phyloP scores from a whole-genome alignment of 805 yeast species.

The Saccharomycopsis babjevae region DNA sequence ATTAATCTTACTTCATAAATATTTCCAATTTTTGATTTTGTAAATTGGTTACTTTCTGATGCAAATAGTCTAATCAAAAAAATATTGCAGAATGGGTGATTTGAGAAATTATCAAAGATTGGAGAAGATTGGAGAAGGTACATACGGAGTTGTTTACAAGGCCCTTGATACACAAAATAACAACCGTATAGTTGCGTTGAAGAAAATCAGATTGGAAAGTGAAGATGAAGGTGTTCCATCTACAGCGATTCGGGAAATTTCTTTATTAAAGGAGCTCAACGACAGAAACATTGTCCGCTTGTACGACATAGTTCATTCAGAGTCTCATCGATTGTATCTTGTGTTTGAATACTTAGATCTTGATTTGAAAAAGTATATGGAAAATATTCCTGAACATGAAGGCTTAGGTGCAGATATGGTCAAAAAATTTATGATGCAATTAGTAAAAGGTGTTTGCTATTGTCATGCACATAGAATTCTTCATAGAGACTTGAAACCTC shows the following conservation, averaged over 20 bases:
- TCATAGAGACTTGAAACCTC: constrained; percentile 95
- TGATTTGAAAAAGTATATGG: constrained; percentile 96
- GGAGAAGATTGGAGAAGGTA: constrained; percentile 96
- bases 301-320: constrained; percentile 91
- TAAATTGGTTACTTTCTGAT: neutral
- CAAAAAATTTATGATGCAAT: constrained; percentile 84
- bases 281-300: constrained; percentile 89
- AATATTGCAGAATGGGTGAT: constrained; percentile 54
- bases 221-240: constrained; percentile 99
- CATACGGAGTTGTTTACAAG: constrained; percentile 96
- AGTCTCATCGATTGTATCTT: constrained; percentile 80
- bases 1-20: no score
- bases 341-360: constrained; percentile 91
- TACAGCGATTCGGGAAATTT: constrained; percentile 94
- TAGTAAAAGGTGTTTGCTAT: constrained; percentile 81
- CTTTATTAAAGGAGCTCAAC: constrained; percentile 83
- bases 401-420: constrained; percentile 86
- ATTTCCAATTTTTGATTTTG: neutral
- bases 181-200: constrained; percentile 90
- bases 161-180: constrained; percentile 84
- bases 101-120: constrained; percentile 84
- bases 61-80: neutral
- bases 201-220: constrained; percentile 89
- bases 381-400: constrained; percentile 80
- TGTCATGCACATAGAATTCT: constrained; percentile 92